Evolutionary conservation across 129 eudicot genomes (phyloP).

Genomic region (Centrapalus pauciflorus): DNA sequence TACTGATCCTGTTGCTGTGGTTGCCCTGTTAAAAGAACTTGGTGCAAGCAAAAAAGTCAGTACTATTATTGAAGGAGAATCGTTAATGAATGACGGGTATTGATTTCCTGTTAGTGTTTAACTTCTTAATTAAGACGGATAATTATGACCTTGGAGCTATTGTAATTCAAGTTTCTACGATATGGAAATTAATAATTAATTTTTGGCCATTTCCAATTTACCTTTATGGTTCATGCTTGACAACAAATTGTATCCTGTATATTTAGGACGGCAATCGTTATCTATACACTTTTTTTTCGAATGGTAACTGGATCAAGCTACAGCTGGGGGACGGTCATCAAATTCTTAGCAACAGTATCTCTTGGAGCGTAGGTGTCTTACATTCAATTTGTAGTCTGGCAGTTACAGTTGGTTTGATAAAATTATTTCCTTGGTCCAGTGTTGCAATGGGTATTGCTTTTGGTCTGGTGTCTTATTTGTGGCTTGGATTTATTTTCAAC

Average conservation of each 20-base stretch:
- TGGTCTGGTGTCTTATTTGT: constrained; percentile 77
- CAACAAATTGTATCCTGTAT: not conserved
- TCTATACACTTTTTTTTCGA: constrained; percentile 70
- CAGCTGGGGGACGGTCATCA: constrained; percentile 53
- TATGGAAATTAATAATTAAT: not conserved
- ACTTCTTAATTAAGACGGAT: not conserved
- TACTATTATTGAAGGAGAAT: constrained; percentile 96
- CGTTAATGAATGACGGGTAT: constrained; percentile 99
- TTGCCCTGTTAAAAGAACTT: constrained; percentile 89
- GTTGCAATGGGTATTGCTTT: constrained; percentile 88
- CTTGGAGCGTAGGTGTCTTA: constrained; percentile 86
- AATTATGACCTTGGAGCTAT: not conserved
- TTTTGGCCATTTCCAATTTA: not conserved
- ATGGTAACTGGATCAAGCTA: constrained; percentile 81
- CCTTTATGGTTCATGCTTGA: not conserved
- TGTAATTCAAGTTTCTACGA: constrained; percentile 3
- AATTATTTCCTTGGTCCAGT: constrained; percentile 38
- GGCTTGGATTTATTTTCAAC: constrained; percentile 93
- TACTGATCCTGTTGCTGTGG: constrained; percentile 98
- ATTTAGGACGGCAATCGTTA: constrained; percentile 87
- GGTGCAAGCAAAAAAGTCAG: constrained; percentile 96
- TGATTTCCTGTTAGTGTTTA: not conserved
- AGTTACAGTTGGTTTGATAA: constrained; percentile 8
- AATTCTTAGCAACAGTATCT: constrained; percentile 62
- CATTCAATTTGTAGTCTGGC: not conserved